A percentile compares a stretch with the other conserved stretches of the same genome.
phyloP scores from a whole-genome alignment of 331 rosid species.

The Quercus phellos region DNA sequence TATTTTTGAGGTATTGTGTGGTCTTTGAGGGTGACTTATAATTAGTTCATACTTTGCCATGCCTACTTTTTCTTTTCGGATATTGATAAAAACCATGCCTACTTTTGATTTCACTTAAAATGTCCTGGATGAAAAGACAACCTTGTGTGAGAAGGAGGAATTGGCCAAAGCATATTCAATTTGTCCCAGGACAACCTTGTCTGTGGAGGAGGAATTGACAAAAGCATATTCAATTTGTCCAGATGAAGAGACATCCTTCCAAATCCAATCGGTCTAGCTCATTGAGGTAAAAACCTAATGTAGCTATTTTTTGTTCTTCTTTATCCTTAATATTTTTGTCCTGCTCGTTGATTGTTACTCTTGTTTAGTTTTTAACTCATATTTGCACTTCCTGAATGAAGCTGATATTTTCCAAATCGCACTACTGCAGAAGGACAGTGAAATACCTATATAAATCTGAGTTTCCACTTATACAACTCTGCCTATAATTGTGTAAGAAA shows the following conservation, averaged over 20 bases:
- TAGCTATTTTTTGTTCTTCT: not conserved
- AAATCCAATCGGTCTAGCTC: slow-evolving; percentile 42
- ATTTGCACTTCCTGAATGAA: not conserved
- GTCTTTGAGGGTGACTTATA: not conserved
- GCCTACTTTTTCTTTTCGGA: too few species aligned
- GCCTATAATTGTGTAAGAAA: too few species aligned
- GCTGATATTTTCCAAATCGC: slow-evolving; percentile 51
- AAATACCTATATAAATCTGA: slow-evolving; percentile 40
- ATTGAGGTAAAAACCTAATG: slow-evolving; percentile 53
- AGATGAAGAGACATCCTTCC: slow-evolving; percentile 72
- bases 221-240: too few species aligned
- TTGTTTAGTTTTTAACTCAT: not conserved
- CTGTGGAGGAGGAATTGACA: too few species aligned
- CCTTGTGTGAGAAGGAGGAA: too few species aligned
- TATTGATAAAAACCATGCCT: not conserved
- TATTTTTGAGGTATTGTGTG: not conserved
- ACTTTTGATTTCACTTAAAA: slow-evolving; percentile 10
- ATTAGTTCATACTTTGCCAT: not conserved
- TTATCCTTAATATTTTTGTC: not conserved
- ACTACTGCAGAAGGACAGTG: slow-evolving; percentile 85
- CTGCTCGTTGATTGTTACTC: not conserved
- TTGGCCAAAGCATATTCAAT: too few species aligned
- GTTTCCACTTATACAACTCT: too few species aligned
- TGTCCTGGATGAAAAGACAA: slow-evolving; percentile 44
- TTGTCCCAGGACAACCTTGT: too few species aligned